Conservation (phyloP, 116 monocot species). For the Papilionanthe hybrid region DNA sequence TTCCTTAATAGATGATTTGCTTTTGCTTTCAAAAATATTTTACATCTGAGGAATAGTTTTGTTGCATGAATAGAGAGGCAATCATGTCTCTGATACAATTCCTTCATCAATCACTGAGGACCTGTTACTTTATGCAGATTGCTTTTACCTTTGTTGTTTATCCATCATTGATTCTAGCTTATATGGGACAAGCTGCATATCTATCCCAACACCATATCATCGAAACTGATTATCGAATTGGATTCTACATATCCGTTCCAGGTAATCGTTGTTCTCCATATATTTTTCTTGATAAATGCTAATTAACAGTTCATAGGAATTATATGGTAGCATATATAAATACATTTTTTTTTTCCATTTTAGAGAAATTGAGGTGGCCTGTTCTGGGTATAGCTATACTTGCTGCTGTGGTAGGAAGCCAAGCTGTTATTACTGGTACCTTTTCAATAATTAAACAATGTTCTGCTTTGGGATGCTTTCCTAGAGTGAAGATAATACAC, state of each 20-base stretch:
- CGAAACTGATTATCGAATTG: constrained; percentile 62
- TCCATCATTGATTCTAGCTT: constrained; percentile 82
- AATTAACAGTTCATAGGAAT: neutral
- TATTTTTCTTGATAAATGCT: neutral
- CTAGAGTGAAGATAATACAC: constrained; percentile 88
- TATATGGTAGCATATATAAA: neutral
- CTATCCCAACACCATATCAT: constrained; percentile 76
- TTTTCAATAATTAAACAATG: constrained; percentile 99
- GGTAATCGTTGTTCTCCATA: constrained; percentile 35
- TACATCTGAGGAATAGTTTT: too few relatives aligned
- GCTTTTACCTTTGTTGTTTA: constrained; percentile 89
- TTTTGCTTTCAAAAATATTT: neutral
- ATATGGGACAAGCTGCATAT: constrained; percentile 99
- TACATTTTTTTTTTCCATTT: constrained; percentile 16
- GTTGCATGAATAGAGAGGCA: neutral
- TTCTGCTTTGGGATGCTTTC: constrained; percentile 86
- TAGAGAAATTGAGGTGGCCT: constrained; percentile 92
- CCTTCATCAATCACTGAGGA: neutral
- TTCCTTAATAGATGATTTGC: neutral
- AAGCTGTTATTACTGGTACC: constrained; percentile 92
- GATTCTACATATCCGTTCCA: constrained; percentile 98
- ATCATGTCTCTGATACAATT: neutral
- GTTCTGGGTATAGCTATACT: constrained; percentile 90
- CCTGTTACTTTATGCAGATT: constrained; percentile 47
- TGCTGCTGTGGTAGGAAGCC: constrained; percentile 94